These are phyloP conservation scores for Colletotrichum brevisporum DNA, from an alignment of 2,329 filamentous ascomycete genomes.

Conservation along the genomic window DNA sequence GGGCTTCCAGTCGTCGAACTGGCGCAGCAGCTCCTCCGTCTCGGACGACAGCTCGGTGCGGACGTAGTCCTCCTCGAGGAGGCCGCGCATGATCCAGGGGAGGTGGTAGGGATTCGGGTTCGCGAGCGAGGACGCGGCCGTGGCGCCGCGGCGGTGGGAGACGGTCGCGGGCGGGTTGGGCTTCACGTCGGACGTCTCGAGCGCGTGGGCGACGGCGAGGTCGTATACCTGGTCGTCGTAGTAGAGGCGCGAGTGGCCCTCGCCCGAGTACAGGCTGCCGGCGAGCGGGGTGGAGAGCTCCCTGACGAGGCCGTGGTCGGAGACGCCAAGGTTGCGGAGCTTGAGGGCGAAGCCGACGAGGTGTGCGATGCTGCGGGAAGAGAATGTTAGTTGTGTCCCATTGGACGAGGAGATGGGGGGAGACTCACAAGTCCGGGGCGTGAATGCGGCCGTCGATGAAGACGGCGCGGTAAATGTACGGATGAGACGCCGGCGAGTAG, in stretches of 20 bases:
- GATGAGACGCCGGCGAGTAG: conserved; percentile 87
- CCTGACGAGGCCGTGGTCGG: conserved; percentile 92
- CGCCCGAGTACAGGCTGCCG: conserved; percentile 90
- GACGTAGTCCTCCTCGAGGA: conserved; percentile 93
- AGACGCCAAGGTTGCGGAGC: conserved; percentile 90
- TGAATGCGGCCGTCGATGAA: conserved; percentile 96
- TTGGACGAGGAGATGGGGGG: not conserved
- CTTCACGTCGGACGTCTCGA: conserved; percentile 75
- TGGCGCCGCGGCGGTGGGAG: conserved; percentile 38
- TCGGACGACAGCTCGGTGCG: conserved; percentile 84
- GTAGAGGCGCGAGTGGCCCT: conserved; percentile 94
- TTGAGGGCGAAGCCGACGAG: conserved; percentile 95
- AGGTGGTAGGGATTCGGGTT: conserved; percentile 88
- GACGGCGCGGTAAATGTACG: conserved; percentile 94
- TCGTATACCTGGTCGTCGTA: conserved; percentile 90
- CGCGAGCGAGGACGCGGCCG: conserved; percentile 50
- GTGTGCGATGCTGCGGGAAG: conserved; percentile 76
- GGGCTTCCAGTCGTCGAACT: conserved; percentile 96
- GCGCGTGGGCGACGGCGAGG: conserved; percentile 78
- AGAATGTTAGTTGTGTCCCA: not conserved
- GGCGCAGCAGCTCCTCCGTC: conserved; percentile 81
- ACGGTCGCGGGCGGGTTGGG: conserved; percentile 48
- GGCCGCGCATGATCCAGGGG: conserved; percentile 94
- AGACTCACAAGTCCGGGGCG: conserved; percentile 84
- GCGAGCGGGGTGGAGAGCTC: conserved; percentile 91